Conservation (phyloP, 371 early-diverging fungal genomes). For the Mucor piriformis region DNA sequence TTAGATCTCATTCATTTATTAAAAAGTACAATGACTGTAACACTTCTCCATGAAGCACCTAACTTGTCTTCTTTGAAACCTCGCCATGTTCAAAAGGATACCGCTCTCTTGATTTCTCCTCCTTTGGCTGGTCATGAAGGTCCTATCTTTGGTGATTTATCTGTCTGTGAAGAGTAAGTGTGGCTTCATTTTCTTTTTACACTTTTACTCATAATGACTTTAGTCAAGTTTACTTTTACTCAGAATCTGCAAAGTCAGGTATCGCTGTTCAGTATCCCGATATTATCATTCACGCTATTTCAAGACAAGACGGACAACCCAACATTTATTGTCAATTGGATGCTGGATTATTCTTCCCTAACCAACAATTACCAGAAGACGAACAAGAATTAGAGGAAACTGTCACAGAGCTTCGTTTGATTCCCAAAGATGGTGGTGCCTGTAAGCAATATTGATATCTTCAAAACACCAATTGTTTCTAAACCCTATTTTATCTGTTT, state of each 20-base stretch:
- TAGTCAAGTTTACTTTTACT: slow-evolving; percentile 61
- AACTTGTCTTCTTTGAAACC: slow-evolving; percentile 33
- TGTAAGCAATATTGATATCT: slow-evolving; percentile 53
- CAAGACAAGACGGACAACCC: slow-evolving; percentile 64
- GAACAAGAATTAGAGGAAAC: slow-evolving; percentile 59
- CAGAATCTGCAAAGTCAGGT: slow-evolving; percentile 41
- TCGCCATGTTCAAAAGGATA: slow-evolving; percentile 39
- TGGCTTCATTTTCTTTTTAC: background rate
- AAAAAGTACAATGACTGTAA: slow-evolving; percentile 47
- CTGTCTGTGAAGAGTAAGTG: slow-evolving; percentile 48
- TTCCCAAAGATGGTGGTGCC: slow-evolving; percentile 61
- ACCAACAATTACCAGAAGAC: slow-evolving; percentile 51
- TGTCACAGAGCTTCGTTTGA: slow-evolving; percentile 66
- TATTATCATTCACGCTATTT: slow-evolving; percentile 83
- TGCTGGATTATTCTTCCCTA: slow-evolving; percentile 41
- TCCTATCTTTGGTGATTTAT: slow-evolving; percentile 36
- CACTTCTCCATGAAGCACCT: slow-evolving; percentile 42
- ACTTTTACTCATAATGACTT: too few relatives aligned
- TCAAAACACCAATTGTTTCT: too few relatives aligned
- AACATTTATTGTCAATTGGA: slow-evolving; percentile 81
- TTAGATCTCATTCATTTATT: background rate
- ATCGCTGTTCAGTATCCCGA: slow-evolving; percentile 74
- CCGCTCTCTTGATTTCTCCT: slow-evolving; percentile 37
- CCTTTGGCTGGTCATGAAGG: slow-evolving; percentile 40
- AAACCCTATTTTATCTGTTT: background rate